A percentile compares a stretch with the other conserved stretches of the same genome.
Conservation (phyloP, 805 yeast genomes). For the Starmerella kuoi region DNA sequence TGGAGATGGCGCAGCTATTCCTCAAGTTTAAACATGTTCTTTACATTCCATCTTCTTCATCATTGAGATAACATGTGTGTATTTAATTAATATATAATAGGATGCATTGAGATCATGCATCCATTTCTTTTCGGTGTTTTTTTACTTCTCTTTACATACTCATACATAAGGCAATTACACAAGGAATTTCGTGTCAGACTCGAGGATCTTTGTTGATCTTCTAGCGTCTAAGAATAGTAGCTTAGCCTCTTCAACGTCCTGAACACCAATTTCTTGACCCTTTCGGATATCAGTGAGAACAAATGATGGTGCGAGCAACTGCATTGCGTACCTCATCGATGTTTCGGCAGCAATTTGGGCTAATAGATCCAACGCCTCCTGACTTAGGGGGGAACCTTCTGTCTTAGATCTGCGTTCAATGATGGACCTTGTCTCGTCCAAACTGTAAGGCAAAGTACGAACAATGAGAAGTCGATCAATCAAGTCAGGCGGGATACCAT, state of each 20-base stretch:
- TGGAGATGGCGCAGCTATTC: constrained; percentile 73
- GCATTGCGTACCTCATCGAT: constrained; percentile 84
- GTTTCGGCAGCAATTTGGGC: constrained; percentile 64
- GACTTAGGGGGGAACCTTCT: constrained; percentile 55
- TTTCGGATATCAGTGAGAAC: constrained; percentile 64
- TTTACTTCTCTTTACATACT: not conserved
- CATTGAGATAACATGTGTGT: too few species aligned
- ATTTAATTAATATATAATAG: too few species aligned
- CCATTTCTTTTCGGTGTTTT: too few species aligned
- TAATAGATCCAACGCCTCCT: constrained; percentile 61
- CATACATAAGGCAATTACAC: not conserved
- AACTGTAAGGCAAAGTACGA: constrained; percentile 78
- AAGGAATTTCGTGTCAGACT: constrained; percentile 23
- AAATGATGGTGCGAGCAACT: constrained; percentile 81
- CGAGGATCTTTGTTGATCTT: constrained; percentile 63
- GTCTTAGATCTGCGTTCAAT: constrained; percentile 69
- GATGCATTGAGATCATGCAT: not conserved
- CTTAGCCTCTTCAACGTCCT: constrained; percentile 77
- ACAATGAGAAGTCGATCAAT: constrained; percentile 84
- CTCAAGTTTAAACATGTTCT: constrained; percentile 30
- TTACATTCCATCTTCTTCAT: not conserved
- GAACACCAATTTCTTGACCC: constrained; percentile 51
- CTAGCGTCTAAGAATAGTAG: constrained; percentile 72
- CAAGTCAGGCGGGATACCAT: constrained; percentile 92
- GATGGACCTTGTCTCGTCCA: constrained; percentile 70